A percentile compares a stretch with the other conserved stretches of the same genome.
Evolutionary conservation across 306 rosid species (phyloP).

Genomic region (Spatholobus suberectus): DNA sequence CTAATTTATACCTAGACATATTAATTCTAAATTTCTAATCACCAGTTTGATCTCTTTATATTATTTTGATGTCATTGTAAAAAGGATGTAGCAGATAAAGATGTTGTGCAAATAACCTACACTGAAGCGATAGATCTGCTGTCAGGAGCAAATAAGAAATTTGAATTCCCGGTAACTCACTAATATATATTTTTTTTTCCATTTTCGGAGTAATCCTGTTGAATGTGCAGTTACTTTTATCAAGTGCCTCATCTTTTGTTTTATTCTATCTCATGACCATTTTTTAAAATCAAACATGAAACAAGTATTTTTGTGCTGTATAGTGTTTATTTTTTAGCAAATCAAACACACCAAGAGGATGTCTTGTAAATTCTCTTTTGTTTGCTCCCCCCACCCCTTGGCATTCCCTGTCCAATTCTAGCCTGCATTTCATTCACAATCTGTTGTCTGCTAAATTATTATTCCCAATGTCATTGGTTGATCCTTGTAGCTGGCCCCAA

Average conservation of each 20-base stretch:
- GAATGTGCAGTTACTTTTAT: constrained; percentile 5
- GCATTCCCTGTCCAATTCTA: background rate
- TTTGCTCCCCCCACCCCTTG: constrained; percentile 6
- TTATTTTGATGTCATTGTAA: constrained; percentile 40
- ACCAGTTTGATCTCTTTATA: background rate
- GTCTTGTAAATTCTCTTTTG: background rate
- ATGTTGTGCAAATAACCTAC: constrained; percentile 84
- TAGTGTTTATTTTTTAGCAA: background rate
- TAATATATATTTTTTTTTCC: background rate
- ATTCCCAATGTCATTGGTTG: background rate
- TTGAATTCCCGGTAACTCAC: constrained; percentile 85
- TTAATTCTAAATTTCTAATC: constrained; percentile 35
- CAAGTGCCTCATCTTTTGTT: background rate
- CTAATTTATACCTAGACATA: constrained; percentile 13
- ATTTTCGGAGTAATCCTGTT: constrained; percentile 14
- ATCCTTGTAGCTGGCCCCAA: background rate
- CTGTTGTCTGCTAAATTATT: background rate
- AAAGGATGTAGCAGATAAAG: constrained; percentile 83
- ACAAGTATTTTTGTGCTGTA: background rate
- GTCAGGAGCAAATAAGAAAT: constrained; percentile 78
- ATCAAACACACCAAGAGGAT: background rate
- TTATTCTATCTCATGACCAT: background rate
- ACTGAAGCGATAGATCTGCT: constrained; percentile 90
- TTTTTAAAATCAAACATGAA: background rate
- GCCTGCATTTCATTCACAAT: constrained; percentile 4